phyloP scores from a whole-genome alignment of 2,329 filamentous ascomycete species.

The Microsporum audouinii region DNA sequence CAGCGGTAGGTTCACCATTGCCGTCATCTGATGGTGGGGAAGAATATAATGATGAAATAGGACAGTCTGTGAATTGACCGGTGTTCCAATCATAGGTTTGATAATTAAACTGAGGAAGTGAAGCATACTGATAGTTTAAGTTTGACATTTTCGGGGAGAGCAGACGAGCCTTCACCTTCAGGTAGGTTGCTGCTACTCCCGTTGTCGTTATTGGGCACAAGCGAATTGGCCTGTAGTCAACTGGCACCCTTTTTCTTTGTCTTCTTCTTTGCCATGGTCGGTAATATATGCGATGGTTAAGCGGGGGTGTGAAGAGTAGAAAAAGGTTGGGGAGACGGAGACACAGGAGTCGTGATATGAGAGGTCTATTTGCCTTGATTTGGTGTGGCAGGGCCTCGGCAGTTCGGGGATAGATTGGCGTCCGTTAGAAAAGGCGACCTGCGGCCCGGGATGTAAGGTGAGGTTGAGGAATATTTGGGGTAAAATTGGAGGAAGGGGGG shows the following conservation, averaged over 20 bases:
- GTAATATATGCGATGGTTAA: not conserved
- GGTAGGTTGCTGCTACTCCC: conserved; percentile 21
- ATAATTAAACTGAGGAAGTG: conserved; percentile 33
- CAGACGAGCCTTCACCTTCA: conserved; percentile 22
- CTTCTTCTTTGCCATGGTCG: conserved; percentile 26
- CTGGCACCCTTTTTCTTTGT: conserved; percentile 29
- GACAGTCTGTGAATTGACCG: conserved; percentile 27
- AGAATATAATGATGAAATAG: conserved; percentile 24
- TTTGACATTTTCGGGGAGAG: conserved; percentile 27
- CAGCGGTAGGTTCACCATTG: conserved; percentile 27
- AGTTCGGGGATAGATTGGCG: conserved; percentile 4
- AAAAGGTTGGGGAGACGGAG: conserved; percentile 7
- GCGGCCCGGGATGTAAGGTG: not conserved
- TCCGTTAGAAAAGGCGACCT: not conserved
- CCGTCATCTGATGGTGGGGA: conserved; percentile 27
- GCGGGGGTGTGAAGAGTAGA: conserved; percentile 3
- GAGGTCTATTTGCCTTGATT: conserved; percentile 11
- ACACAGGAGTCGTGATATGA: conserved; percentile 7
- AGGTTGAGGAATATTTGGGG: not conserved
- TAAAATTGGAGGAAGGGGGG: not conserved
- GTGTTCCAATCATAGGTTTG: conserved; percentile 32
- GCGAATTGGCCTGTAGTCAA: conserved; percentile 20
- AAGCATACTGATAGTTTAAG: conserved; percentile 32
- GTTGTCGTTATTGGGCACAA: conserved; percentile 11
- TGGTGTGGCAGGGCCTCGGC: conserved; percentile 12